Conservation (phyloP, 805 yeast genomes). For the Cyberlindnera japonica region DNA sequence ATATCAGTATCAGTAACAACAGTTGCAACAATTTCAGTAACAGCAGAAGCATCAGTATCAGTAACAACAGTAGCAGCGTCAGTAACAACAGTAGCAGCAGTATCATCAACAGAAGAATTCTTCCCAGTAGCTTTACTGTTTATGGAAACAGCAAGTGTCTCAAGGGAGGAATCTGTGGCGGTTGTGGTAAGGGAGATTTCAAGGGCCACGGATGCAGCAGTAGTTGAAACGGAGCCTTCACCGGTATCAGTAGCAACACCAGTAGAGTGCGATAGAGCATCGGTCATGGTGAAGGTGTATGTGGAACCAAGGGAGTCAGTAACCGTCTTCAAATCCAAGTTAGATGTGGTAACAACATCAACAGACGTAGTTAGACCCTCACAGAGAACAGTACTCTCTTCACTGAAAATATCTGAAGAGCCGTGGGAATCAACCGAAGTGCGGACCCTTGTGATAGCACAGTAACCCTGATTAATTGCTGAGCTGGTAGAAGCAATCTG, state of each 20-base stretch:
- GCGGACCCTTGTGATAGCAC: constrained; percentile 13
- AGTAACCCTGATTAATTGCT: constrained; percentile 14
- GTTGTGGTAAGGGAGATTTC: too few species aligned
- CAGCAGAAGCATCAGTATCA: constrained; percentile 3
- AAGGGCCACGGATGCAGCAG: too few species aligned
- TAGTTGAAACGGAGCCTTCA: not conserved
- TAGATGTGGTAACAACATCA: constrained; percentile 6
- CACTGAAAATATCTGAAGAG: constrained; percentile 4
- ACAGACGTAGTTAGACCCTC: constrained; percentile 2
- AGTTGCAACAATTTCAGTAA: constrained; percentile 2
- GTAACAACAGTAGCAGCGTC: constrained; percentile 2
- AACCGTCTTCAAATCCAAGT: constrained; percentile 8
- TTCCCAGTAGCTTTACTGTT: not conserved
- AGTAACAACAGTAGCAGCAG: not conserved
- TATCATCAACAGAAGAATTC: not conserved
- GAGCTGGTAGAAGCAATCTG: constrained; percentile 15
- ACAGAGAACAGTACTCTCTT: constrained; percentile 14
- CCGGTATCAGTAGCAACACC: not conserved
- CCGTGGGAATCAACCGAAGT: constrained; percentile 11
- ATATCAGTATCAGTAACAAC: not conserved
- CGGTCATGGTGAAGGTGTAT: constrained; percentile 8
- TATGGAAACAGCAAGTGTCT: not conserved
- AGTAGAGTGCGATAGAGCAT: not conserved
- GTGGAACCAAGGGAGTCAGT: constrained; percentile 11
- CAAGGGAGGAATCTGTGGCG: too few species aligned